These are phyloP conservation scores for Didymella lethalis DNA, from an alignment of 2,329 filamentous ascomycete genomes.

Conservation along the genomic window DNA sequence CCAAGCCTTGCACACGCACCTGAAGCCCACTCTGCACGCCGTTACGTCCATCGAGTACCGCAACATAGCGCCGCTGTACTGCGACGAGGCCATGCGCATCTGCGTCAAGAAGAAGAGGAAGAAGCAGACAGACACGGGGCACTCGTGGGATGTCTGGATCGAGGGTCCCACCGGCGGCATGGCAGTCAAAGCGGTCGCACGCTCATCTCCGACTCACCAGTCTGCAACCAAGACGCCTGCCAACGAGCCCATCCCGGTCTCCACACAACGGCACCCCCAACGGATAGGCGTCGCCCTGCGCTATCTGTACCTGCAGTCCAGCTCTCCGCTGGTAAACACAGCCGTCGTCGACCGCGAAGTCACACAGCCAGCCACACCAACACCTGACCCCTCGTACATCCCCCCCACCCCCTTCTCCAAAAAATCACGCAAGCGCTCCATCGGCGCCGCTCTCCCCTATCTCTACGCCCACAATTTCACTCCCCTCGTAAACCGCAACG, in stretches of 20 bases:
- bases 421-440: neutral
- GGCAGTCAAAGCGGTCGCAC: conserved; percentile 55
- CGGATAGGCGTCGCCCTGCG: neutral
- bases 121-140: conserved; percentile 29
- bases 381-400: no score
- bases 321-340: no score
- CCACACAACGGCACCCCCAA: neutral
- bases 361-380: no score
- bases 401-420: no score
- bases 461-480: neutral
- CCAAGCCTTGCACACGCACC: conserved; percentile 61
- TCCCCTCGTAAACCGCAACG: neutral
- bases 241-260: neutral
- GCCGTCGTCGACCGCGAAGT: no score
- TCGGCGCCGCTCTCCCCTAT: neutral
- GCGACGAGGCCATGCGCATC: conserved; percentile 72
- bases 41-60: conserved; percentile 74
- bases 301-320: neutral
- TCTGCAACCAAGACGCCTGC: neutral
- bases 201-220: conserved; percentile 9
- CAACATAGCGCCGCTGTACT: conserved; percentile 83
- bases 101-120: conserved; percentile 65
- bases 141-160: conserved; percentile 51
- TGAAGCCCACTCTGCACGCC: conserved; percentile 25
- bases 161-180: conserved; percentile 53